Evolutionary conservation across 23 red algal species (phyloP), one percentile per base, ranked within the genome.

Genomic region (Chondrus crispus): DNA sequence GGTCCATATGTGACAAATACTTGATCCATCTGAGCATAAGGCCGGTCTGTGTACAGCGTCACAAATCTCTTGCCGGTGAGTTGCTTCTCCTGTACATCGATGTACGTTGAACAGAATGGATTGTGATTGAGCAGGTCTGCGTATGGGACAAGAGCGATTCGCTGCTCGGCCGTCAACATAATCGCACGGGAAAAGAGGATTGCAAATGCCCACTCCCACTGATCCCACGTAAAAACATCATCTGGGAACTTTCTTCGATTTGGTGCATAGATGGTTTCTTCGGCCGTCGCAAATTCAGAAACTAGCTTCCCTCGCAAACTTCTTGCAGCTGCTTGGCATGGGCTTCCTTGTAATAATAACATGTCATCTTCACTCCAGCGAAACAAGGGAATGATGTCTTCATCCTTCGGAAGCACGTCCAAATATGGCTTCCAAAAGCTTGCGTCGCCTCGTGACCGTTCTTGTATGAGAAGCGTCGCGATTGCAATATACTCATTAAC

Each of bases 371-470:
- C 80, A 26, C 49, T 45, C 97, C 97, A 98, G 5, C 75, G 90
- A 63, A 95, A 98, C 16, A 98, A 77, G n/a, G 93, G 89, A 52
- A 91, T 82, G 19, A 98, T 46, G 30, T 96, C 89, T 19, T 94
- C 90, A 46, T 86, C 72, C 7, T 50, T 10, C 6, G 97, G 97
- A 40, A 98, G 60, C 33, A 98, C 73, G 37, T 93, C 84, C 43
- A 98, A 76, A 55, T 98, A 98, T 20, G 97, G 97, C 51, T 91
- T 88, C 81, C 88, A 98, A 73, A 98, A 98, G 39, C 93, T 96
- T 5, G 58, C 85, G 45, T 75, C 71, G 29, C 93, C 93, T 36
- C 82, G 75, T 46, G 75, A 50, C 26, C 93, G 49, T 66, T 98
- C 97, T 38, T 45, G 81, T 19, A 98, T 71, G 12, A 98, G 87